Percentiles rank a stretch among this genome's conserved stretches.
These are phyloP conservation scores for Claviceps sp. DNA, from an alignment of 2,329 filamentous ascomycete genomes.

Conservation along the genomic window DNA sequence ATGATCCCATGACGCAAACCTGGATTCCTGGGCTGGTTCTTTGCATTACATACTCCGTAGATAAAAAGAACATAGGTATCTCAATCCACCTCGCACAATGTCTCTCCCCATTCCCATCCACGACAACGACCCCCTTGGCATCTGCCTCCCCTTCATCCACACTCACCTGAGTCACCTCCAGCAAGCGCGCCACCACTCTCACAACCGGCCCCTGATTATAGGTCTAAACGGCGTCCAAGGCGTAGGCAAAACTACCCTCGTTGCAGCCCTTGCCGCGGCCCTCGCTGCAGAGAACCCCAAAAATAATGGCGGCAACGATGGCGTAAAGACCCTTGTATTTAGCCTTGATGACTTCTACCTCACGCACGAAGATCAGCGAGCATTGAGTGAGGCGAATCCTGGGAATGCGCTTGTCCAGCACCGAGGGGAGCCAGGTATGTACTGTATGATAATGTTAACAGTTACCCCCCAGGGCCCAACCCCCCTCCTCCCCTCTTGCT, in stretches of 20 bases:
- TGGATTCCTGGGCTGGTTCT: too few species aligned
- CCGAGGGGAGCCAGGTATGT: conserved; percentile 59
- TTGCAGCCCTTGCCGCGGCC: conserved; percentile 48
- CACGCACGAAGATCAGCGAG: conserved; percentile 51
- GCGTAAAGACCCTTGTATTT: conserved; percentile 55
- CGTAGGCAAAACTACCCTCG: conserved; percentile 82
- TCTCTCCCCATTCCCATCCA: conserved; percentile 30
- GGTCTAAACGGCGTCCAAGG: conserved; percentile 88
- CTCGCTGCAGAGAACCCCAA: conserved; percentile 30
- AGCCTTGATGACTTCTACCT: conserved; percentile 90
- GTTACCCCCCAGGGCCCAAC: too few species aligned
- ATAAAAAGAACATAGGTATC: not conserved
- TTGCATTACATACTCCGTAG: not conserved
- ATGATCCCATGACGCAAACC: too few species aligned
- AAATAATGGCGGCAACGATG: conserved; percentile 6
- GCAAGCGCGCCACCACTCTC: conserved; percentile 28
- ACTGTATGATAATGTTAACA: conserved; percentile 3
- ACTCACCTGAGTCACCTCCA: conserved; percentile 43
- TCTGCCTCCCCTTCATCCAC: conserved; percentile 54
- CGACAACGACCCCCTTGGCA: conserved; percentile 65
- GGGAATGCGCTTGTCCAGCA: conserved; percentile 66
- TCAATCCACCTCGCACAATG: not conserved
- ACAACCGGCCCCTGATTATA: conserved; percentile 55
- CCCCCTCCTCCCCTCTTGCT: not conserved
- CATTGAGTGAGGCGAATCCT: conserved; percentile 50